Base-by-base conservation (phyloP, 2,329 filamentous ascomycete species). In the Triangularia setosa region DNA sequence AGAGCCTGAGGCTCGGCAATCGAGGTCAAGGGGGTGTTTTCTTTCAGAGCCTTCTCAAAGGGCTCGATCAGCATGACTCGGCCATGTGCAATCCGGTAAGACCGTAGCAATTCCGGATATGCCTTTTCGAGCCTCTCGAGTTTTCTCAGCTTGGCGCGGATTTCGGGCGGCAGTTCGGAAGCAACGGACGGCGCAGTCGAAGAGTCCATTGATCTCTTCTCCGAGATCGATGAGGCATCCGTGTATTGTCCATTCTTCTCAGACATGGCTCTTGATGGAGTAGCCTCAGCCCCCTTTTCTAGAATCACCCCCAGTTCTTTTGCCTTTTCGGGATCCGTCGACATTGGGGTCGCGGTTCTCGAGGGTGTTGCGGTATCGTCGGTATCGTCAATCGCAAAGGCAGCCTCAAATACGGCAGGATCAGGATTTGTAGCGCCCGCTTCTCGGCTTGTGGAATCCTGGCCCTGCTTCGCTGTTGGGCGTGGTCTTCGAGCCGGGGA, bases 1-100 rank as follows among this genome's bases (percentile, higher is more conserved):
- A 99, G 82, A 1, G 93, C 90, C 61, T 87, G 86, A 0, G 94
- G 92, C 65, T 99, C 95, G 70, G 83, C 84, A 71, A 99, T 97
- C 16, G 92, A 94, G 4, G 91, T 91, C 35, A 98, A 80, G 2
- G 95, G 94, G 0, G 95, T 99, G 71, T 96, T 91, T 74, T 99
- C 95, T 71, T 92, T 91, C 7, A 99, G 83, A 0, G 90, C 89
- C 62, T 91, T 89, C 78, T 99, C 95, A 75, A 99, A 99, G 0
- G 92, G 90, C 73, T 98, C 95, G 72, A 98, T 96, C 2, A 90
- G 87, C 12, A 90, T 87, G 52, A 93, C 92, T 60, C 93, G 88
- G 64, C 91, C 87, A 79, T 99, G 94, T 18, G 95, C 95, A 69
- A 93, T 89, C 67, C 93, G 87, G 77, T 99, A 99, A 8, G 94